Evolutionary conservation across 768 basidiomycete species (phyloP).

Genomic region (Boletus rubescentipes): DNA sequence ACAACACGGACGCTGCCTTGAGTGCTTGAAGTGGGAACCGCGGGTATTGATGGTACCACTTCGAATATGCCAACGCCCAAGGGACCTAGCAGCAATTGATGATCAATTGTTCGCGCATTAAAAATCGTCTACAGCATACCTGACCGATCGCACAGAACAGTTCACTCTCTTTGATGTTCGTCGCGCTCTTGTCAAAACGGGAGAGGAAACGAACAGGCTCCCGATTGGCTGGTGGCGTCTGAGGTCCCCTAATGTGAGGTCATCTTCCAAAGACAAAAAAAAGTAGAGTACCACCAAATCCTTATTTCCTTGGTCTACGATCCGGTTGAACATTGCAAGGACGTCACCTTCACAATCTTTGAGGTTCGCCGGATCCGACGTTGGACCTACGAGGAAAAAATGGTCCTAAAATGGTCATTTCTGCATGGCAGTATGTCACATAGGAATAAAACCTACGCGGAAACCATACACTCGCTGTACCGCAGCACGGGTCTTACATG

Average conservation of each 20-base stretch:
- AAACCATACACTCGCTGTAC: constrained; percentile 43
- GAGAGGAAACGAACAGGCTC: constrained; percentile 50
- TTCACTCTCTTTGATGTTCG: constrained; percentile 55
- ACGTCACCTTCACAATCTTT: constrained; percentile 31
- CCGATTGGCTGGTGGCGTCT: constrained; percentile 31
- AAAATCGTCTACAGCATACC: constrained; percentile 15
- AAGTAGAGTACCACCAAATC: constrained; percentile 36
- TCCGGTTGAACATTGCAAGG: constrained; percentile 46
- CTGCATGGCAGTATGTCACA: neutral
- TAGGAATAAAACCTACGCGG: constrained; percentile 33
- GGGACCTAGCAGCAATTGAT: constrained; percentile 40
- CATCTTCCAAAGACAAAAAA: neutral
- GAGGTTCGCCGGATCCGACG: constrained; percentile 45
- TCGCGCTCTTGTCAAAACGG: constrained; percentile 58
- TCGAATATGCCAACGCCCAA: constrained; percentile 51
- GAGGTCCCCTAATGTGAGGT: constrained; percentile 1
- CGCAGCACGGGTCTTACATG: constrained; percentile 32
- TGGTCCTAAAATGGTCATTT: constrained; percentile 40
- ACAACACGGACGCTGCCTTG: constrained; percentile 43
- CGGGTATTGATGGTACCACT: constrained; percentile 61
- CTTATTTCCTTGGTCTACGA: constrained; percentile 44
- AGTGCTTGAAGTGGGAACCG: constrained; percentile 52
- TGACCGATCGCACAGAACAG: constrained; percentile 52
- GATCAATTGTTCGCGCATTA: neutral
- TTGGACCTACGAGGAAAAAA: constrained; percentile 50